phyloP scores from a whole-genome alignment of 768 basidiomycete species.

The Leccinum fibrillosum region DNA sequence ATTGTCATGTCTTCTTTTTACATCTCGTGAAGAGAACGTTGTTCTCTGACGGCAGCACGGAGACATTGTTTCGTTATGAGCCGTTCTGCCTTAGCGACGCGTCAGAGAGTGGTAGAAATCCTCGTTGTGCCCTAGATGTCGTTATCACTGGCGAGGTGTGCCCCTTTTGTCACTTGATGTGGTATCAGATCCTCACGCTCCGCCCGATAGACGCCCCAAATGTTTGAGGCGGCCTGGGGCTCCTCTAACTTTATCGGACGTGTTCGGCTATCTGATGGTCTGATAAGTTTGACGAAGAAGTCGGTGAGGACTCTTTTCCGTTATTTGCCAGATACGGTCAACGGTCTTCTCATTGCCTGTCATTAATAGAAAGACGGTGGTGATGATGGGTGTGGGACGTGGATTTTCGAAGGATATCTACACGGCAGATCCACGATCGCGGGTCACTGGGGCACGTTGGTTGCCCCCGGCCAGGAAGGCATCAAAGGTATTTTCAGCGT shows the following conservation, averaged over 20 bases:
- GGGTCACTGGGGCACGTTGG: constrained; percentile 50
- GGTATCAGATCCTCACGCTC: constrained; percentile 22
- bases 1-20: constrained; percentile 18
- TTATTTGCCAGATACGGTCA: neutral
- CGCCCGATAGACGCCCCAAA: constrained; percentile 43
- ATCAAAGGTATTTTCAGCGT: constrained; percentile 59
- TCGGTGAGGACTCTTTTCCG: constrained; percentile 41
- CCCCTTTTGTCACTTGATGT: constrained; percentile 18
- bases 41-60: constrained; percentile 28
- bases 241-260: constrained; percentile 59
- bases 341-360: neutral
- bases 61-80: constrained; percentile 28
- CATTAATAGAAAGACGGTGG: constrained; percentile 37
- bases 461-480: constrained; percentile 29
- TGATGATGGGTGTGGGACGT: constrained; percentile 43
- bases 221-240: constrained; percentile 64
- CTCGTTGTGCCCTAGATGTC: constrained; percentile 33
- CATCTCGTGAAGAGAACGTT: constrained; percentile 18
- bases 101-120: constrained; percentile 25
- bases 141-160: constrained; percentile 35
- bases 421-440: constrained; percentile 47
- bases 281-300: constrained; percentile 57
- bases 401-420: constrained; percentile 58
- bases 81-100: constrained; percentile 29
- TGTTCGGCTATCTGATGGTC: constrained; percentile 52